phyloP scores from a whole-genome alignment of 106 monocot genomes.

The Dendrobium catenatum region DNA sequence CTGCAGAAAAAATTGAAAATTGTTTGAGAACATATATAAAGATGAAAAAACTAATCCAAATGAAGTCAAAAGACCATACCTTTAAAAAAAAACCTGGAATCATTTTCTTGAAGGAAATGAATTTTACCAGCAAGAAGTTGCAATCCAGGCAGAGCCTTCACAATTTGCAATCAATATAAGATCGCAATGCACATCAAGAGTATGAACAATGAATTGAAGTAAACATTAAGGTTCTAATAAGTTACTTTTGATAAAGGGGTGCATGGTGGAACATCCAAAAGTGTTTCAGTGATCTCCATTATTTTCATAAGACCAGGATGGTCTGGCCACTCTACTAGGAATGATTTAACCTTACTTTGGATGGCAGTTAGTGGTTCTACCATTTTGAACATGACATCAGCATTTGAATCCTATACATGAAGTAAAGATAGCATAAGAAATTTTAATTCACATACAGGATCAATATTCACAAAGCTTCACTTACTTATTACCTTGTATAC shows the following conservation, averaged over 20 bases:
- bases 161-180: slow-evolving; percentile 3
- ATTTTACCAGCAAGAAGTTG: slow-evolving; percentile 45
- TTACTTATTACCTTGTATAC: slow-evolving; percentile 52
- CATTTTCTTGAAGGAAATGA: slow-evolving; percentile 51
- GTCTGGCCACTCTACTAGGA: slow-evolving; percentile 65
- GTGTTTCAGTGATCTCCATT: slow-evolving; percentile 33
- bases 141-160: slow-evolving; percentile 69
- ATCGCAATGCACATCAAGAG: background rate
- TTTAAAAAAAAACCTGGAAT: slow-evolving; percentile 39
- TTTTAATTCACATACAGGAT: background rate
- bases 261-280: slow-evolving; percentile 42
- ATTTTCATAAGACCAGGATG: slow-evolving; percentile 79
- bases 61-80: slow-evolving; percentile 21
- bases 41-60: background rate
- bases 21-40: background rate
- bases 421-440: background rate
- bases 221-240: background rate
- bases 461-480: background rate
- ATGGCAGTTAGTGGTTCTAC: slow-evolving; percentile 44
- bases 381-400: slow-evolving; percentile 47
- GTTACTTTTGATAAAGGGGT: slow-evolving; percentile 72
- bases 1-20: slow-evolving; percentile 25
- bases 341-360: slow-evolving; percentile 29
- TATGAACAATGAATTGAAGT: background rate
- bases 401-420: slow-evolving; percentile 56